phyloP scores from a whole-genome alignment of 495 filamentous ascomycete genomes.

The Penicillium desertorum region DNA sequence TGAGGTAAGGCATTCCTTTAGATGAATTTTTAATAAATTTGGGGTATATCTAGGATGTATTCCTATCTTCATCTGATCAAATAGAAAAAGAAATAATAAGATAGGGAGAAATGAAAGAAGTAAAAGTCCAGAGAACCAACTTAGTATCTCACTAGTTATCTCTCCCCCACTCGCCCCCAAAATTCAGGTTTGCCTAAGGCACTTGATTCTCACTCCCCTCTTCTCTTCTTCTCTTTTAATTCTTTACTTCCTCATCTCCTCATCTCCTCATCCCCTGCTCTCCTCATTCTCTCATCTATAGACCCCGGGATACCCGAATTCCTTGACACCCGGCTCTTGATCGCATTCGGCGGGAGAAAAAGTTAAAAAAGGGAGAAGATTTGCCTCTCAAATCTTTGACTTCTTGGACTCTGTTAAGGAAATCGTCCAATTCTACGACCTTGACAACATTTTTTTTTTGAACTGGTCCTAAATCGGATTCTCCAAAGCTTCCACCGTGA shows the following conservation, averaged over 20 bases:
- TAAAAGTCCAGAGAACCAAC: not conserved
- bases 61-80: not conserved
- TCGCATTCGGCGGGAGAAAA: constrained; percentile 28
- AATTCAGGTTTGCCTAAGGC: constrained; percentile 11
- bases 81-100: not conserved
- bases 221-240: constrained; percentile 12
- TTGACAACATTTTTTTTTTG: not conserved
- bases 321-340: constrained; percentile 18
- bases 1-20: not conserved
- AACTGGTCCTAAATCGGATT: not conserved
- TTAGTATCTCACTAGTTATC: too few species aligned
- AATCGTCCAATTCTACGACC: not conserved
- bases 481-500: constrained; percentile 12
- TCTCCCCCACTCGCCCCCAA: constrained; percentile 12
- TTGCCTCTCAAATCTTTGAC: constrained; percentile 28
- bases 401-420: not conserved
- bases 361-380: constrained; percentile 27
- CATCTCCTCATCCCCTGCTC: not conserved
- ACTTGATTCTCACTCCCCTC: constrained; percentile 13
- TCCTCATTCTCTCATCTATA: not conserved
- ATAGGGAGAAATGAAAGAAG: not conserved
- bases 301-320: not conserved
- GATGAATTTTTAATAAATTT: not conserved
- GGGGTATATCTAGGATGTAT: not conserved
- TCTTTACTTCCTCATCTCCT: not conserved